These are phyloP conservation scores for Backusella liffmaniae DNA, from an alignment of 192 early-diverging fungal species.

Conservation along the genomic window DNA sequence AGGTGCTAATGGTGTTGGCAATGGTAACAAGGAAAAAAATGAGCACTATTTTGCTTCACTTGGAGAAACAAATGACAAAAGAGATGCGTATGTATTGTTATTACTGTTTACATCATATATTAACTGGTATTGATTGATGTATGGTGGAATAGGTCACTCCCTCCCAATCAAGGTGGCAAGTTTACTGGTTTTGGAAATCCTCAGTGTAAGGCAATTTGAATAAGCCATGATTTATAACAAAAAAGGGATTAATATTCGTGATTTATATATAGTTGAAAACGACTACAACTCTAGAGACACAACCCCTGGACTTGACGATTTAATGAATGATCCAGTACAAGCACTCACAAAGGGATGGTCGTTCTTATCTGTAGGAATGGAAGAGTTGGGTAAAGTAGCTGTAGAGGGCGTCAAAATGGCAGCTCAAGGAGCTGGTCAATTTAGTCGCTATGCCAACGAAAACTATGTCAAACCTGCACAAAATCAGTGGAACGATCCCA, in stretches of 20 bases:
- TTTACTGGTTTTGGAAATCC: slow-evolving; percentile 74
- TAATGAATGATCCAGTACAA: slow-evolving; percentile 67
- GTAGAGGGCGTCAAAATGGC: slow-evolving; percentile 52
- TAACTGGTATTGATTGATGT: neutral
- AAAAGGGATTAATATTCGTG: neutral
- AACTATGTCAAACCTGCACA: slow-evolving; percentile 64
- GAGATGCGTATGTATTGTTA: slow-evolving; percentile 44
- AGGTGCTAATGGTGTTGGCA: neutral
- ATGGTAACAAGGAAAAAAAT: slow-evolving; percentile 58
- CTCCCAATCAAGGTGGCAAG: slow-evolving; percentile 77
- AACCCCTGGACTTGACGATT: slow-evolving; percentile 50
- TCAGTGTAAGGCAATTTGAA: slow-evolving; percentile 25
- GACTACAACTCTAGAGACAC: slow-evolving; percentile 17
- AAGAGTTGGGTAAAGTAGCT: slow-evolving; percentile 34
- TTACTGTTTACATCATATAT: neutral
- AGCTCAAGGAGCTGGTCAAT: slow-evolving; percentile 44
- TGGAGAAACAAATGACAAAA: slow-evolving; percentile 53
- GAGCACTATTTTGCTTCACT: slow-evolving; percentile 76
- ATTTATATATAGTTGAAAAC: slow-evolving; percentile 18
- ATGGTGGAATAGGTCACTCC: slow-evolving; percentile 24
- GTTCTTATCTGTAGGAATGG: slow-evolving; percentile 56
- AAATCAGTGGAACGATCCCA: slow-evolving; percentile 60
- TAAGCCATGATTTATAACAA: neutral
- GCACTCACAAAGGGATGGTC: slow-evolving; percentile 69
- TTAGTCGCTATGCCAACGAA: slow-evolving; percentile 54